These are phyloP conservation scores for Teratosphaeriaceae sp. DNA, from an alignment of 2,329 filamentous ascomycete species.

Conservation along the genomic window DNA sequence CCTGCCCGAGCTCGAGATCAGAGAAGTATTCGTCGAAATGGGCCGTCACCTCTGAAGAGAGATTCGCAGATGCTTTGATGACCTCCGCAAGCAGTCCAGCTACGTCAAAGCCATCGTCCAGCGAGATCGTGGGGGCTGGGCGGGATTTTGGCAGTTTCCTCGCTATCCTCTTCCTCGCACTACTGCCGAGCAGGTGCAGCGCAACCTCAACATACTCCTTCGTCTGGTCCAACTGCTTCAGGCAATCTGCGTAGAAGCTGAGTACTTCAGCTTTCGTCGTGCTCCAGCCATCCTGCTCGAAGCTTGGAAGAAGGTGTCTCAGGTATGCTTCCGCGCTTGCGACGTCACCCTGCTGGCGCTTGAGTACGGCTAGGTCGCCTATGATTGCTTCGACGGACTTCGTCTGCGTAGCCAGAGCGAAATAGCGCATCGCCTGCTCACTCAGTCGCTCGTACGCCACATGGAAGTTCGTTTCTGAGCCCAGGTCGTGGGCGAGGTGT, in stretches of 20 bases:
- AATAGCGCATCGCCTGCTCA: conserved; percentile 75
- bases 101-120: conserved; percentile 35
- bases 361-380: conserved; percentile 79
- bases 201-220: conserved; percentile 75
- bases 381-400: conserved; percentile 72
- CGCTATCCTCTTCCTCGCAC: conserved; percentile 26
- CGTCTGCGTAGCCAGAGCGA: conserved; percentile 67
- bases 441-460: conserved; percentile 57
- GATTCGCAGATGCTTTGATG: conserved; percentile 40
- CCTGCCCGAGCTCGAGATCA: conserved; percentile 59
- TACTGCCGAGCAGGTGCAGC: conserved; percentile 66
- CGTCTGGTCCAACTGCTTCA: conserved; percentile 66
- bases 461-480: conserved; percentile 34
- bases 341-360: conserved; percentile 64
- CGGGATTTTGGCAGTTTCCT: not conserved
- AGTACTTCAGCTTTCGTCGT: conserved; percentile 76
- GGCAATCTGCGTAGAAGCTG: conserved; percentile 75
- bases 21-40: conserved; percentile 69
- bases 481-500: conserved; percentile 27
- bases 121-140: conserved; percentile 8
- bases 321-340: conserved; percentile 70
- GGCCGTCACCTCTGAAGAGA: conserved; percentile 58
- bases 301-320: conserved; percentile 68
- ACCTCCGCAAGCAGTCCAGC: conserved; percentile 36
- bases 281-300: conserved; percentile 71